Evolutionary conservation across 2,329 filamentous ascomycete species (phyloP), one percentile per base, ranked within the genome.

Genomic region (Macrophomina pseudophaseolina): DNA sequence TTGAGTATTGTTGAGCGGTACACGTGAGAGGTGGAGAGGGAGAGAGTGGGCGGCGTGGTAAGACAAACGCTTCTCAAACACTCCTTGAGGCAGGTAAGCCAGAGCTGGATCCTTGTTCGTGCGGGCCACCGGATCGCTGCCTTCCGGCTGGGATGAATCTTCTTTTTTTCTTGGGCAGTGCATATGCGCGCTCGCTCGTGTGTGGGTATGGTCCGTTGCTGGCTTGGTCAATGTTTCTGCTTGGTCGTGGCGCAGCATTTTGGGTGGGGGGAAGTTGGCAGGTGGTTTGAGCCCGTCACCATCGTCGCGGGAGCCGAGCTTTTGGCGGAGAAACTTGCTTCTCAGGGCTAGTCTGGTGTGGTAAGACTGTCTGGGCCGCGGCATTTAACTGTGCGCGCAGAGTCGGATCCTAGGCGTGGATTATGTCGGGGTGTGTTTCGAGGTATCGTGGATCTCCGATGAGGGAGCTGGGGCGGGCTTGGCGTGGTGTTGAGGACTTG

Each of bases 401-500:
- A 23, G 23, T 23, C 23, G 3, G 23, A 23, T 23, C 23, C 23
- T 16, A 6, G 49, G 28, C 16, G 28, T 49, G 46, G 46, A 49
- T 2, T 14, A 14, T 44, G 42, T 44, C 8, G 11, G 12, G 48
- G 40, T 18, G 42, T 33, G 56, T 48, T 59, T 60, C 14, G 54
- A 44, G 16, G 32, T 54, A 38, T 38, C 52, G 32, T 18, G 32
- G 32, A 35, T 58, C n/a, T 5, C 9, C 28, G 35, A 9, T 23
- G 5, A 35, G 30, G 53, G 23, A 42, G 35, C 7, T 12, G 11
- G 28, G 14, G 40, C 18, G 40, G 23, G 28, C 56, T 62, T 62
- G 58, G 58, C 58, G 58, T 62, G 32, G 58, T 62, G 58, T 62
- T 62, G 58, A 62, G 44, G 6, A 11, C 23, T 32, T 46, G 28